phyloP scores from a whole-genome alignment of 2,329 filamentous ascomycete species.

The Cladorrhinum sp. region DNA sequence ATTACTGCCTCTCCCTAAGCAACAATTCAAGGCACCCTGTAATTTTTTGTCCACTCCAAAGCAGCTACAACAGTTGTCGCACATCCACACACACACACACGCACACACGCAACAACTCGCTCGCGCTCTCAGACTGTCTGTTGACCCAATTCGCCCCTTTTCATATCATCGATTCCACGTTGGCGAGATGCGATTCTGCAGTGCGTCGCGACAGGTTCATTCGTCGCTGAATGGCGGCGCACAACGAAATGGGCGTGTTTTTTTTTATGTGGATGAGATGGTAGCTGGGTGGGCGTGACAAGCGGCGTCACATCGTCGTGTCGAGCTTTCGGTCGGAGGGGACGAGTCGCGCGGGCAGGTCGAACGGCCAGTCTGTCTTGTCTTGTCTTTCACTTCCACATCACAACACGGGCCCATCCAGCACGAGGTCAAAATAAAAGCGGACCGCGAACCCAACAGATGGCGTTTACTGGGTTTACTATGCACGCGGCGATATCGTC shows the following conservation, averaged over 20 bases:
- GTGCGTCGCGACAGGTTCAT: neutral
- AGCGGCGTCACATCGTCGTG: slow-evolving; percentile 27
- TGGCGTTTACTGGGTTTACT: slow-evolving; percentile 9
- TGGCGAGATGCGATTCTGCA: neutral
- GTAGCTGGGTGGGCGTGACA: slow-evolving; percentile 11
- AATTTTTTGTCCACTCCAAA: neutral
- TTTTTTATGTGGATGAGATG: neutral
- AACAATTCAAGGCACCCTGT: neutral
- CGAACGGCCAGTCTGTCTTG: too few relatives aligned
- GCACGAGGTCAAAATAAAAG: neutral
- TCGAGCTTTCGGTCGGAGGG: slow-evolving; percentile 20
- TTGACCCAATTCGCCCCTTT: slow-evolving; percentile 10
- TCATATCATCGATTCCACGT: slow-evolving; percentile 14
- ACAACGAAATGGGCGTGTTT: slow-evolving; percentile 6
- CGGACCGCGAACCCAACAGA: neutral
- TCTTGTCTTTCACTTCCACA: slow-evolving; percentile 20
- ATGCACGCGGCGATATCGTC: slow-evolving; percentile 21
- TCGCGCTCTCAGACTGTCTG: slow-evolving; percentile 2
- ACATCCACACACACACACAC: slow-evolving; percentile 8
- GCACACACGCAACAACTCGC: neutral
- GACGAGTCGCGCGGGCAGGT: neutral
- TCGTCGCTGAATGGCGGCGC: slow-evolving; percentile 1
- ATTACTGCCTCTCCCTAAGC: neutral
- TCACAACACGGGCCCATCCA: slow-evolving; percentile 12
- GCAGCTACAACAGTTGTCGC: neutral